These are phyloP conservation scores for Globisporangium cylindrosporum DNA, from an alignment of 352 stramenopile genomes.

Conservation along the genomic window DNA sequence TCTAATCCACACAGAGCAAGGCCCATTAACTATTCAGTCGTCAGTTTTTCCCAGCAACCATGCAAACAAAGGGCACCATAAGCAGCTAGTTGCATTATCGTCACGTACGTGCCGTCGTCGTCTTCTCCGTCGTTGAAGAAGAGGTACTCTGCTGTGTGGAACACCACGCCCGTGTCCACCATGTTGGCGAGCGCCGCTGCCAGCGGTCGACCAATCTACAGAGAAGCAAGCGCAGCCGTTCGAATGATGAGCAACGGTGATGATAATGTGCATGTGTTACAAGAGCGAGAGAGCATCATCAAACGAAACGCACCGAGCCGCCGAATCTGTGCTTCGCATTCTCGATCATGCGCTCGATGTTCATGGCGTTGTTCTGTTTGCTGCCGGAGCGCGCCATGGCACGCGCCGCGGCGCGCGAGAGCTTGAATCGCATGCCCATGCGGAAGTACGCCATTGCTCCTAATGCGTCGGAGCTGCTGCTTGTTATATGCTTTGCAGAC, in stretches of 20 bases:
- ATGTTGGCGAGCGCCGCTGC: slow-evolving; percentile 40
- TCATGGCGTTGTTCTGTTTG: slow-evolving; percentile 39
- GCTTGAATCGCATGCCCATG: slow-evolving; percentile 54
- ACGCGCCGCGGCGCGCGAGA: slow-evolving; percentile 58
- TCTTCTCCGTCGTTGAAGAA: slow-evolving; percentile 77
- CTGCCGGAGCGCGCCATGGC: slow-evolving; percentile 57
- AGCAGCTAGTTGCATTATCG: background rate
- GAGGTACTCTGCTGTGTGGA: slow-evolving; percentile 65
- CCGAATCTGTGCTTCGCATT: slow-evolving; percentile 63
- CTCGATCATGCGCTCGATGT: slow-evolving; percentile 63
- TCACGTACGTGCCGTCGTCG: slow-evolving; percentile 76
- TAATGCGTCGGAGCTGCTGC: slow-evolving; percentile 1
- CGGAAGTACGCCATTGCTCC: slow-evolving; percentile 69
- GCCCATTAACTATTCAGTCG: slow-evolving; percentile 82
- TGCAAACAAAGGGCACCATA: slow-evolving; percentile 1
- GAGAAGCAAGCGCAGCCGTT: background rate
- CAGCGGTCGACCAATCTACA: slow-evolving; percentile 49
- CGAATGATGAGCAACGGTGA: background rate
- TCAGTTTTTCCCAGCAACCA: slow-evolving; percentile 36
- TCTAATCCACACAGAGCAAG: slow-evolving; percentile 48
- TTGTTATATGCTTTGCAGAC: background rate
- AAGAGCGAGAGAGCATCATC: background rate
- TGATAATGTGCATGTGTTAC: background rate
- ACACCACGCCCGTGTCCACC: slow-evolving; percentile 51
- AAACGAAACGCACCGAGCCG: slow-evolving; percentile 40